These are phyloP conservation scores for Hypoxylon crocopeplum DNA, from an alignment of 495 filamentous ascomycete genomes.

Conservation along the genomic window DNA sequence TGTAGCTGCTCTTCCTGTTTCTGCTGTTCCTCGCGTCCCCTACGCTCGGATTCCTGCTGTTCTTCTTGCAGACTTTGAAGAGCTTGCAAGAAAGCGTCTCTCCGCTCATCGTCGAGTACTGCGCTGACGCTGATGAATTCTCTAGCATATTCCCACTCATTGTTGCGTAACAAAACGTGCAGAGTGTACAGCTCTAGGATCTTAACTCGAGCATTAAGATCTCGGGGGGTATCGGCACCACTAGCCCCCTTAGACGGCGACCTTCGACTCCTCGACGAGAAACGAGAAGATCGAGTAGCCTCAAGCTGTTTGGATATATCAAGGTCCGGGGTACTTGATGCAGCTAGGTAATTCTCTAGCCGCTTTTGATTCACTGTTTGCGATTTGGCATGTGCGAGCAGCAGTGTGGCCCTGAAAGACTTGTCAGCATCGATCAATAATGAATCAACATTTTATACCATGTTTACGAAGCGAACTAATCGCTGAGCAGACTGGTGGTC, in stretches of 20 bases:
- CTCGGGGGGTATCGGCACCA: constrained; percentile 78
- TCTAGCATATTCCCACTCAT: constrained; percentile 92
- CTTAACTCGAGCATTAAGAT: constrained; percentile 77
- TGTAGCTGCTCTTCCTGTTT: constrained; percentile 65
- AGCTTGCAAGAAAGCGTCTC: constrained; percentile 82
- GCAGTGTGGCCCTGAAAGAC: constrained; percentile 72
- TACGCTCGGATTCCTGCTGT: constrained; percentile 65
- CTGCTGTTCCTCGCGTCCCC: constrained; percentile 67
- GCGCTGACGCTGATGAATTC: constrained; percentile 87
- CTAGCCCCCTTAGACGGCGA: constrained; percentile 51
- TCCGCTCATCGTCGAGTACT: constrained; percentile 88
- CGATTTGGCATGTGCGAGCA: constrained; percentile 83
- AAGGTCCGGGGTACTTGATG: constrained; percentile 71
- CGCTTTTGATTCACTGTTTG: constrained; percentile 84
- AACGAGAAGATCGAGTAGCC: constrained; percentile 33
- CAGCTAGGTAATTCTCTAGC: constrained; percentile 88
- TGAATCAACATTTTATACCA: no score
- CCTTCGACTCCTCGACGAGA: constrained; percentile 32
- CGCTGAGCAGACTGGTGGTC: no score
- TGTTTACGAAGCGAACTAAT: no score
- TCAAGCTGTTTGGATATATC: constrained; percentile 68
- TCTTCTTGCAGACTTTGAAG: constrained; percentile 78
- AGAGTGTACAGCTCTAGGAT: constrained; percentile 93
- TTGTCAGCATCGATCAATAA: constrained; percentile 9
- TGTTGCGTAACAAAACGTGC: constrained; percentile 87